Evolutionary conservation across 305 asterid genomes (phyloP).

Genomic region (Fraxinus greggii): DNA sequence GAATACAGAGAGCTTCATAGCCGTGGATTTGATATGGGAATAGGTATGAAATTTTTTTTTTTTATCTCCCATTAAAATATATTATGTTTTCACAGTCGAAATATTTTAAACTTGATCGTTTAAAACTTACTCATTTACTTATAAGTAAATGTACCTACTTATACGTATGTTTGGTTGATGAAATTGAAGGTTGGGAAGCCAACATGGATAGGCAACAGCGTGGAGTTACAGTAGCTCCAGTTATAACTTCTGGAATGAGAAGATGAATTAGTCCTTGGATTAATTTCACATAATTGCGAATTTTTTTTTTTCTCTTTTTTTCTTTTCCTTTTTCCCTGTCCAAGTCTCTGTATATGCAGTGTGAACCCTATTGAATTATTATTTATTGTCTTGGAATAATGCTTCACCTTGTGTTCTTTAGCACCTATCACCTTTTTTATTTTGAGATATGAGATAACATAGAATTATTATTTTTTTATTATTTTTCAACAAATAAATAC

Average conservation of each 20-base stretch:
- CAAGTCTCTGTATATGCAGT: background rate
- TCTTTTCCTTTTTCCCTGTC: background rate
- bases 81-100: background rate
- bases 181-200: slow-evolving; percentile 29
- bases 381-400: background rate
- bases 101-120: background rate
- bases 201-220: slow-evolving; percentile 28
- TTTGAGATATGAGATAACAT: background rate
- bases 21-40: slow-evolving; percentile 35
- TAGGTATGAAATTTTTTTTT: slow-evolving; percentile 7
- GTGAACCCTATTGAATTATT: background rate
- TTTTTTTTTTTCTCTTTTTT: background rate
- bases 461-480: background rate
- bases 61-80: background rate
- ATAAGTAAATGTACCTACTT: background rate
- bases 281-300: background rate
- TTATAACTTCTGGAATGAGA: slow-evolving; percentile 21
- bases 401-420: background rate
- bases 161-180: background rate
- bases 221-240: slow-evolving; percentile 24
- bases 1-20: slow-evolving; percentile 33
- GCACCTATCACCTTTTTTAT: background rate
- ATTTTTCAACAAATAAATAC: background rate
- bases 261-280: slow-evolving; percentile 15
- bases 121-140: background rate